These are phyloP conservation scores for Hortiboletus flavorubellus DNA, from an alignment of 768 basidiomycete species.

Conservation along the genomic window DNA sequence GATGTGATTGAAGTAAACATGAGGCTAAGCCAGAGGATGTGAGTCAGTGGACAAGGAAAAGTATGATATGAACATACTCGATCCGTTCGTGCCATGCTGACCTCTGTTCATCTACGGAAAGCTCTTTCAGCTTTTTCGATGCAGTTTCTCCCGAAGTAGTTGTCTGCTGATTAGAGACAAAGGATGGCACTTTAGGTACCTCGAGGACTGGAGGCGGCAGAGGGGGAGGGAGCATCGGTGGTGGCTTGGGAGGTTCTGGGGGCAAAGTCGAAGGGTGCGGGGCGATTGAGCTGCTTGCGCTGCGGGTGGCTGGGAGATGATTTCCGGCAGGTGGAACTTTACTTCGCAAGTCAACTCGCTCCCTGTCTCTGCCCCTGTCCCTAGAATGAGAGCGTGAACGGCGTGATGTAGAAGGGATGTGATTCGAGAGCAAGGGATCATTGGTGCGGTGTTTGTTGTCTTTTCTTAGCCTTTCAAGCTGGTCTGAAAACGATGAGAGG, in stretches of 20 bases:
- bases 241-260: slow-evolving; percentile 14
- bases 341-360: not conserved
- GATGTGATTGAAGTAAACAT: slow-evolving; percentile 34
- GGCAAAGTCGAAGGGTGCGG: slow-evolving; percentile 1
- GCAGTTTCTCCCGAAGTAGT: not conserved
- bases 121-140: slow-evolving; percentile 16
- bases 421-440: slow-evolving; percentile 7
- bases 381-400: slow-evolving; percentile 14
- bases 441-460: slow-evolving; percentile 7
- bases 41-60: not conserved
- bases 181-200: slow-evolving; percentile 19
- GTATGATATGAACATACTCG: slow-evolving; percentile 30
- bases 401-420: slow-evolving; percentile 1
- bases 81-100: slow-evolving; percentile 40
- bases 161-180: slow-evolving; percentile 13
- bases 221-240: slow-evolving; percentile 19
- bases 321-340: slow-evolving; percentile 1
- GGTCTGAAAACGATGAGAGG: slow-evolving; percentile 26
- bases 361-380: slow-evolving; percentile 5
- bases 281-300: not conserved
- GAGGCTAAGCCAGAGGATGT: slow-evolving; percentile 24
- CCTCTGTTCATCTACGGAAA: slow-evolving; percentile 37
- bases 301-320: not conserved
- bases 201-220: slow-evolving; percentile 17
- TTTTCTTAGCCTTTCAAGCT: slow-evolving; percentile 21